Evolutionary conservation across 495 filamentous ascomycete genomes (phyloP).

Genomic region (Lasiosphaeria ovina): DNA sequence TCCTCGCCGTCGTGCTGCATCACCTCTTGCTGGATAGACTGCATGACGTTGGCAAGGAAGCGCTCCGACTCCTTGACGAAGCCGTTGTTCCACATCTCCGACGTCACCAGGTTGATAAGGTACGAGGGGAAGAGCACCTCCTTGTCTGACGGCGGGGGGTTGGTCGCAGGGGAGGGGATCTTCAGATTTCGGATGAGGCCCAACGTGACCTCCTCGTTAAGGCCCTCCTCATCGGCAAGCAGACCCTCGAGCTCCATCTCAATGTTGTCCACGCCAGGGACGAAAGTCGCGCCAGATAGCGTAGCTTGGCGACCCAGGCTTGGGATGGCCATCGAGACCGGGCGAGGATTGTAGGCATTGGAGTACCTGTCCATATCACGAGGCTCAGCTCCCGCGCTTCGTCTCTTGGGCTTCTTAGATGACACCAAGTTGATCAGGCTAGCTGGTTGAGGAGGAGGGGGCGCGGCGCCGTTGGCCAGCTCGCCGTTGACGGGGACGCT

Average conservation of each 20-base stretch:
- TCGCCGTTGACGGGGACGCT: slow-evolving; percentile 64
- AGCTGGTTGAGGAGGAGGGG: slow-evolving; percentile 53
- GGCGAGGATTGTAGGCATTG: slow-evolving; percentile 87
- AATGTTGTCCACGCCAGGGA: slow-evolving; percentile 79
- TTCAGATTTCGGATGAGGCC: slow-evolving; percentile 94
- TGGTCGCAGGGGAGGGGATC: slow-evolving; percentile 81
- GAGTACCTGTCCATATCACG: slow-evolving; percentile 83
- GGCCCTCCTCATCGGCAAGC: slow-evolving; percentile 87
- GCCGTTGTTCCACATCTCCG: slow-evolving; percentile 99
- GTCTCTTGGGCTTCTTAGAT: slow-evolving; percentile 93
- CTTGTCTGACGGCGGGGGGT: slow-evolving; percentile 89
- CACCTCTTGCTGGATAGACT: slow-evolving; percentile 97
- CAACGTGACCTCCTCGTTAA: slow-evolving; percentile 95
- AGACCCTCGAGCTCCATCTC: slow-evolving; percentile 92
- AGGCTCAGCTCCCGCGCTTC: slow-evolving; percentile 88
- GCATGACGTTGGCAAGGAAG: slow-evolving; percentile 99
- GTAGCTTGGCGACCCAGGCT: slow-evolving; percentile 61
- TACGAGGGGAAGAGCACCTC: slow-evolving; percentile 98
- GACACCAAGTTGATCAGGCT: slow-evolving; percentile 96
- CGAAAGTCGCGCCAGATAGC: slow-evolving; percentile 63
- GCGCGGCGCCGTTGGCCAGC: slow-evolving; percentile 59
- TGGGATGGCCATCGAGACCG: slow-evolving; percentile 86
- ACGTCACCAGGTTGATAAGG: slow-evolving; percentile 97
- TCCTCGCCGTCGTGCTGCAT: slow-evolving; percentile 99
- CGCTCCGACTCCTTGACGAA: slow-evolving; percentile 99